Evolutionary conservation across 176 grass and related monocot genomes (phyloP), one percentile per base, ranked within the genome.

Genomic region (Oryza nivara): DNA sequence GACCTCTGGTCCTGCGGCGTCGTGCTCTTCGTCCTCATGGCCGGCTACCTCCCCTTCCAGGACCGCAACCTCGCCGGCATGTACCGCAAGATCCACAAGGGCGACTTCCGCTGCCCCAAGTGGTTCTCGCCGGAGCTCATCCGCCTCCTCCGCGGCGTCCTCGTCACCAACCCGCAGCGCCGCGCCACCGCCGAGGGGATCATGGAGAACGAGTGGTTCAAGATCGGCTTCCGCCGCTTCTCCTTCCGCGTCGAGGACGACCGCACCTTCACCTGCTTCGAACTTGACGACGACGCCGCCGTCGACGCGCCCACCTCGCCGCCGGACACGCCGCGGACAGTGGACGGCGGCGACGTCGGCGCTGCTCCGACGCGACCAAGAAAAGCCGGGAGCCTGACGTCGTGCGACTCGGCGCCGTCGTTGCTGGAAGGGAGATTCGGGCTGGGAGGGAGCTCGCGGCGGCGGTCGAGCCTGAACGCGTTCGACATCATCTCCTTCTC

Each of bases 401-500:
- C 91, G n/a, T 92, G 89, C 60, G 88, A 41, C 6, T 99, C 93
- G 10, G 90, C 92, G 75, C 89, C 93, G 52, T 99, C 93, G 70
- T 69, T 91, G 70, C 82, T 91, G 32, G 89, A 88, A 17, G 75
- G 86, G 36, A 70, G 72, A 8, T 76, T 22, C 30, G 86, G 79
- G 41, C 30, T 79, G 13, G 74, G 84, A 2, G 40, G 80, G 30
- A 76, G 81, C 74, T 75, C 84, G 12, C 89, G 93, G 45, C 90
- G 93, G 78, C 90, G 81, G 0, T 92, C 93, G 19, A 99, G 96
- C 88, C 88, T 99, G 22, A 99, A 93, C 68, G 96, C 96, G 35
- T 99, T 99, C 77, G 96, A 99, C 82, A 94, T 99, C 84, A 99
- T 99, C 73, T 99, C 93, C 1, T 99, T 99, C 88, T 99, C 96